Evolutionary conservation across 2,329 filamentous ascomycete genomes (phyloP).

Genomic region (Talaromyces sp.): DNA sequence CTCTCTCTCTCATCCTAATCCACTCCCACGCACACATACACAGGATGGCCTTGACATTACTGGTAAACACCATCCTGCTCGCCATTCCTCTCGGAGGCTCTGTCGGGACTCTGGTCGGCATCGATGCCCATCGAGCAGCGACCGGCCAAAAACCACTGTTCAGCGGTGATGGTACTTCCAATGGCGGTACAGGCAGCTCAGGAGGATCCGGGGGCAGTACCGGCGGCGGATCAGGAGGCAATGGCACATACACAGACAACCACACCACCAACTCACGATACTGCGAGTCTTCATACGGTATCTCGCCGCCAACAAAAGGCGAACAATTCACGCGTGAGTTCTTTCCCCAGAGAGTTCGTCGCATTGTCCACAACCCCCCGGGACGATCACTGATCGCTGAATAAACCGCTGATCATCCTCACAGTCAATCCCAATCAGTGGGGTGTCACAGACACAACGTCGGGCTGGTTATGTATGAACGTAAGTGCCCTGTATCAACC

Average conservation of each 20-base stretch:
- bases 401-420: background rate
- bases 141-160: conserved; percentile 52
- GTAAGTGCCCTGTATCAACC: conserved; percentile 40
- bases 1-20: background rate
- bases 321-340: conserved; percentile 54
- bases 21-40: background rate
- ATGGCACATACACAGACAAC: conserved; percentile 31
- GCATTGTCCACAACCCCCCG: background rate
- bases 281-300: conserved; percentile 51
- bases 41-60: conserved; percentile 30
- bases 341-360: background rate
- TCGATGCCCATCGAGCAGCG: conserved; percentile 50
- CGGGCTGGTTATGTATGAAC: conserved; percentile 56
- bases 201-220: conserved; percentile 16
- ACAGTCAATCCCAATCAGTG: conserved; percentile 62
- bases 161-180: conserved; percentile 29
- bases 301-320: conserved; percentile 49
- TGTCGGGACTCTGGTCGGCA: conserved; percentile 53
- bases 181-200: conserved; percentile 13
- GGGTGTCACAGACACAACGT: conserved; percentile 45
- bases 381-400: background rate
- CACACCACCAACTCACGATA: conserved; percentile 39
- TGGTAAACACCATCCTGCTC: conserved; percentile 56
- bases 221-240: conserved; percentile 14
- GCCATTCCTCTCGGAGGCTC: conserved; percentile 55